Evolutionary conservation across 805 yeast genomes (phyloP), one percentile per base, ranked within the genome.

Genomic region (Candida germanica): DNA sequence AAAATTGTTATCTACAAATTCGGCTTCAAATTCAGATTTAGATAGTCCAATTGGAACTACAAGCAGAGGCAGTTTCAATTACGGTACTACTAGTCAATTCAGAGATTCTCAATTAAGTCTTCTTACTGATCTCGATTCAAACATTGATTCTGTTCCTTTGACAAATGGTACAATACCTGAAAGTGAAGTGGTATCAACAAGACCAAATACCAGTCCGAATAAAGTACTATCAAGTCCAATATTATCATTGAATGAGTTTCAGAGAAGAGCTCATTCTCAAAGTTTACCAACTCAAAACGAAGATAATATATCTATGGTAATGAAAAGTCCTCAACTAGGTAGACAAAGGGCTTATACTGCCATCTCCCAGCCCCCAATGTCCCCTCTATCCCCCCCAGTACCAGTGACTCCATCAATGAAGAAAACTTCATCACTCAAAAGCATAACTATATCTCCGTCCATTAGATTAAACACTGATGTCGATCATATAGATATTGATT

Each of bases 361-460:
- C 2, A 15, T 41, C 5, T 35, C 34, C 6, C 31, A 33, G 25
- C 22, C 31, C 14, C 6, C 19, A 13, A 3, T 12, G 13, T 11
- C 19, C 17, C 17, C 15, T 14, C 10, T 12, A n/a, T 30, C 17
- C 9, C 18, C 32, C 4, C 9, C 27, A 4, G 12, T 27, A 3
- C 36, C 36, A 17, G 17, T 38, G 2, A 40, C 46, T n/a, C 44
- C 49, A 9, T 32, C 36, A 21, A 37, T 44, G 11, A 39, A 22
- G 14, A 52, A 57, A 25, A 53, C 64, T 1, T 66, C 64, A 9
- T 62, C 71, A 1, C 49, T 67, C 26, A 64, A 64, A 35, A 57
- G 67, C 4, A 51, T 67, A 5, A 60, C 69, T 3, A 63, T 64
- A 7, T 59, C 69, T 9, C 71, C 70, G 7, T 61, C 61, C 35